Conservation (phyloP, 1,284 basidiomycete species). For the Apiotrichum siamense region DNA sequence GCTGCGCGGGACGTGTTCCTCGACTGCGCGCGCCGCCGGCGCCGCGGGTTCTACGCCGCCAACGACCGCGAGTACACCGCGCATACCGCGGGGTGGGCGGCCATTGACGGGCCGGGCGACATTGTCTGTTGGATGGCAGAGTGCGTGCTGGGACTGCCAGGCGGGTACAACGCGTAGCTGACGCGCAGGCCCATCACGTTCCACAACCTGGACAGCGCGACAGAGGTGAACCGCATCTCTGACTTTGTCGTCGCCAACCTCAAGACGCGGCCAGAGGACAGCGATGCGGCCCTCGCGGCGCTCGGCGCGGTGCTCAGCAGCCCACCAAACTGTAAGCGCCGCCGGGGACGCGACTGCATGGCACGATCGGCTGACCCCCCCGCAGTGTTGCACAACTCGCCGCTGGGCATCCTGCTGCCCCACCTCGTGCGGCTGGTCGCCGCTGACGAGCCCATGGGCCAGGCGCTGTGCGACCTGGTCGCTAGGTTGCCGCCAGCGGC, state of each 20-base stretch:
- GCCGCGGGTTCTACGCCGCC: slow-evolving; percentile 6
- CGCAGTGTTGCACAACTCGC: slow-evolving; percentile 20
- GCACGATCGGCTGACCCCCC: not conserved
- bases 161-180: too few relatives aligned
- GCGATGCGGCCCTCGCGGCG: not conserved
- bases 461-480: not conserved
- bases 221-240: slow-evolving; percentile 29
- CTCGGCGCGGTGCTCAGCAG: not conserved
- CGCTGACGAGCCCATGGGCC: not conserved
- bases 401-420: slow-evolving; percentile 20
- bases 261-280: slow-evolving; percentile 6
- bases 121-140: slow-evolving; percentile 30
- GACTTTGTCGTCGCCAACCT: slow-evolving; percentile 29
- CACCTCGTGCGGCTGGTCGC: slow-evolving; percentile 18
- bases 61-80: slow-evolving; percentile 15
- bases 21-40: slow-evolving; percentile 17
- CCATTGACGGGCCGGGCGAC: slow-evolving; percentile 17
- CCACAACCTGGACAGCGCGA: slow-evolving; percentile 33
- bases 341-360: too few relatives aligned
- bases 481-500: not conserved
- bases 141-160: slow-evolving; percentile 16
- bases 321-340: slow-evolving; percentile 1
- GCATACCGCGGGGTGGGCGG: slow-evolving; percentile 22
- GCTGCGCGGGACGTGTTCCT: slow-evolving; percentile 31
- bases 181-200: slow-evolving; percentile 20